These are phyloP conservation scores for Populus hybrid DNA, from an alignment of 441 rosid genomes.

Conservation along the genomic window DNA sequence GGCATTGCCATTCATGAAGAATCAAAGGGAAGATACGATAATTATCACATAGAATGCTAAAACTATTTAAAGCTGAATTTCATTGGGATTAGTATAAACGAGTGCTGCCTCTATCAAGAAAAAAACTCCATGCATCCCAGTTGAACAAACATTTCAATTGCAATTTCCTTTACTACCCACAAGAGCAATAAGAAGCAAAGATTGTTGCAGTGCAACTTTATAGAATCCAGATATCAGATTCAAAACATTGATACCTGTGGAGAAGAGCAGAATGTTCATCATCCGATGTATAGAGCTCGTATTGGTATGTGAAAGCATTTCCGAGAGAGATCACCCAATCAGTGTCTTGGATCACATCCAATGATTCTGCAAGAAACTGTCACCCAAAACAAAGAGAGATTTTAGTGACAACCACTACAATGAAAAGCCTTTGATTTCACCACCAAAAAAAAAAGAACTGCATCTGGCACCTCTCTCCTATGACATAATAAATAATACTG, in stretches of 20 bases:
- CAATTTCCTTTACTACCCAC: not conserved
- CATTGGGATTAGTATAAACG: too few species aligned
- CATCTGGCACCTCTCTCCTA: not conserved
- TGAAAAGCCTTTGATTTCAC: not conserved
- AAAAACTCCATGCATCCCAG: not conserved
- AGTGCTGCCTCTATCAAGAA: not conserved
- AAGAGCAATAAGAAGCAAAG: not conserved
- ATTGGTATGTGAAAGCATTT: conserved; percentile 82
- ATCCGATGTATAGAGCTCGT: conserved; percentile 64
- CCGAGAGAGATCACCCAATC: conserved; percentile 93
- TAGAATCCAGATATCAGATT: conserved; percentile 19
- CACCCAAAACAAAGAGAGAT: conserved; percentile 25
- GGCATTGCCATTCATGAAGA: not conserved
- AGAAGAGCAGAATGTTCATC: conserved; percentile 96
- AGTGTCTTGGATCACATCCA: conserved; percentile 89
- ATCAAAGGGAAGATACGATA: not conserved
- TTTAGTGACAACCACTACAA: not conserved
- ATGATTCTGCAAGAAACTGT: conserved; percentile 96
- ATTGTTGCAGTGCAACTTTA: not conserved
- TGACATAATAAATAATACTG: conserved; percentile 3
- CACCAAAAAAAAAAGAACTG: not conserved
- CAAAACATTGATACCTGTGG: conserved; percentile 59
- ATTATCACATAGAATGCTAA: not conserved
- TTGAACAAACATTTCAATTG: conserved; percentile 2
- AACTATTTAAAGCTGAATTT: not conserved